These are phyloP conservation scores for Phialophora verrucosa DNA, from an alignment of 2,329 filamentous ascomycete genomes.

Conservation along the genomic window DNA sequence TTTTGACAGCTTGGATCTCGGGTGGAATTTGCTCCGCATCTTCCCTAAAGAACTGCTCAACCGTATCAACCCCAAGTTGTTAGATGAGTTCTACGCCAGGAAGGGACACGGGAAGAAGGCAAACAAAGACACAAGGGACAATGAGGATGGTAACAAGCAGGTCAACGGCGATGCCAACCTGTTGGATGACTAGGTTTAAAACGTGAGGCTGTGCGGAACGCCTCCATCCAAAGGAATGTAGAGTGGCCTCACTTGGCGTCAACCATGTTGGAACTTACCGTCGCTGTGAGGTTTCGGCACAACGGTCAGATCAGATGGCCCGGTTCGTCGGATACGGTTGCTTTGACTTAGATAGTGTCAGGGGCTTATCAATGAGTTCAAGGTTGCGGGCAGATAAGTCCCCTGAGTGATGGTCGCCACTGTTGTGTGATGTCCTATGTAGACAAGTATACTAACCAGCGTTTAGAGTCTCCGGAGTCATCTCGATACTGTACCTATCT, in stretches of 20 bases:
- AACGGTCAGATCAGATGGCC: not conserved
- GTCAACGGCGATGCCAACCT: constrained; percentile 37
- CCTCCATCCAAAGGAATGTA: not conserved
- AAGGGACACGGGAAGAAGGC: constrained; percentile 44
- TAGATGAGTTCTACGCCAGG: constrained; percentile 77
- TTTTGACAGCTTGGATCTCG: constrained; percentile 91
- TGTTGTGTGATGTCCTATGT: not conserved
- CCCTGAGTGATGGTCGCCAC: not conserved
- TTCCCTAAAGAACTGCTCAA: constrained; percentile 98
- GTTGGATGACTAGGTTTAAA: constrained; percentile 31
- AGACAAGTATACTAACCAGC: not conserved
- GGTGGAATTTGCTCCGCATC: constrained; percentile 94
- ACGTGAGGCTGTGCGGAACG: not conserved
- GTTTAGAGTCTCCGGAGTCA: no score
- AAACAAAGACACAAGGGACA: constrained; percentile 57
- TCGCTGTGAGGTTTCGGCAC: not conserved
- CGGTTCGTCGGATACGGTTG: not conserved
- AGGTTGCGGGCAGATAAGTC: not conserved
- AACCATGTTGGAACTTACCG: not conserved
- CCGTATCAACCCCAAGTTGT: constrained; percentile 82
- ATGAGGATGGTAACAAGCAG: constrained; percentile 41
- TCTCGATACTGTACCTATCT: no score
- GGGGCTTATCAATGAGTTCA: not conserved
- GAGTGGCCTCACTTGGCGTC: not conserved
- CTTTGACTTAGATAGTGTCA: not conserved